A percentile compares a stretch with the other conserved stretches of the same genome.
Conservation (phyloP, 139 green algal species). For the Closterium sp. region DNA sequence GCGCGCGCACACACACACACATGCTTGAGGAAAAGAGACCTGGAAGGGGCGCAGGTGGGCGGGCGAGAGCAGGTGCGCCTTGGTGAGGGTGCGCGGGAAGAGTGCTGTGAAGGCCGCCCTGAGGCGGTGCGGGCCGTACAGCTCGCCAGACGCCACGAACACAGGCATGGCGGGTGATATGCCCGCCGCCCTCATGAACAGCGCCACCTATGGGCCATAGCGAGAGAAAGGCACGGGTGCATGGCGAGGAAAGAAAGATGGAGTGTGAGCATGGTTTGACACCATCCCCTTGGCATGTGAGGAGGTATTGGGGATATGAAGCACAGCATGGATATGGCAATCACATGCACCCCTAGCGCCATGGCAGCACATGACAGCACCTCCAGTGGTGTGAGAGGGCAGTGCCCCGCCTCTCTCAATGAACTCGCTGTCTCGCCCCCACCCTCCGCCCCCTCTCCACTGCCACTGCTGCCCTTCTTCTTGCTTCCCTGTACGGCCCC, state of each 20-base stretch:
- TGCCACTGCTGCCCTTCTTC: neutral
- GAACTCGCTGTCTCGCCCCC: neutral
- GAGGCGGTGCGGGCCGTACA: neutral
- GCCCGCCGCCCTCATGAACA: neutral
- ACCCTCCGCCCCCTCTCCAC: neutral
- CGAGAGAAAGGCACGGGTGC: too few relatives aligned
- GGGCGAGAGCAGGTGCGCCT: neutral
- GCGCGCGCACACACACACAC: neutral
- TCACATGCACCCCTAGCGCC: too few relatives aligned
- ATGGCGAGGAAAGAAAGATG: too few relatives aligned
- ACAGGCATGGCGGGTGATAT: neutral
- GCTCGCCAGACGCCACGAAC: neutral
- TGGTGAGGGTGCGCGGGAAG: neutral
- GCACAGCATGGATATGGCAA: too few relatives aligned
- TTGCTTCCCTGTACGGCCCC: too few relatives aligned
- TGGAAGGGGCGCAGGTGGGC: neutral
- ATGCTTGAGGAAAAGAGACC: neutral
- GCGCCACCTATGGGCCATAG: neutral
- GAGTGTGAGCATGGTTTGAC: too few relatives aligned
- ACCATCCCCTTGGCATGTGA: too few relatives aligned
- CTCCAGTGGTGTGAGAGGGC: neutral
- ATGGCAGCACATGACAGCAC: neutral
- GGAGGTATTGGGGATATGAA: too few relatives aligned
- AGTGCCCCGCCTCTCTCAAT: neutral
- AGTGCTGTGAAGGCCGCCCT: neutral